Conservation (phyloP, 176 grass and related monocot genomes). For the Cenchrus americanus region DNA sequence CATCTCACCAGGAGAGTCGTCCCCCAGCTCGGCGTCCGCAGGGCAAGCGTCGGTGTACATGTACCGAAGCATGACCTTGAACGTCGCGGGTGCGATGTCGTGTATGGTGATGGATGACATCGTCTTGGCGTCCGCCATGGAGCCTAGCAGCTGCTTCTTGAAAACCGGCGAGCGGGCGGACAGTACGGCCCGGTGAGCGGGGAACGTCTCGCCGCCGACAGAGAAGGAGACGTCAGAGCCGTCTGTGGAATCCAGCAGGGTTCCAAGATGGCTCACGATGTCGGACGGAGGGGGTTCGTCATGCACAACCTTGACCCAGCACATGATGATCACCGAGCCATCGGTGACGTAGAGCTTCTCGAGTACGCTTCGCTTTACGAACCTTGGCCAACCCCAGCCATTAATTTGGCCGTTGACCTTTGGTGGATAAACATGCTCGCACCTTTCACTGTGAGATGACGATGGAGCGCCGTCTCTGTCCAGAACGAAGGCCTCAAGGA, state of each 20-base stretch:
- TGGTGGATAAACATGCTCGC: background rate
- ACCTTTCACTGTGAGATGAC: background rate
- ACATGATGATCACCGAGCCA: background rate
- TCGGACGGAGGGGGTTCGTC: background rate
- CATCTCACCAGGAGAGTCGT: background rate
- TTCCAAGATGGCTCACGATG: background rate
- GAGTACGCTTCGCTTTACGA: background rate
- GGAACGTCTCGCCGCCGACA: background rate
- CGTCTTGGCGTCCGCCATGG: conserved; percentile 14
- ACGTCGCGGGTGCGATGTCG: background rate
- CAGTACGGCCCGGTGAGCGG: background rate
- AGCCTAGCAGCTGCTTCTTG: conserved; percentile 15
- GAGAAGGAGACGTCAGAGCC: background rate
- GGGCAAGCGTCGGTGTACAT: conserved; percentile 23
- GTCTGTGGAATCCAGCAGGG: background rate
- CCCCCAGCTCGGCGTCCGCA: background rate
- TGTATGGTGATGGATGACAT: conserved; percentile 27
- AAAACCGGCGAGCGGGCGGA: conserved; percentile 37
- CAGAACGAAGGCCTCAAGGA: background rate
- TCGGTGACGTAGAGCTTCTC: background rate
- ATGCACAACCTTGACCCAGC: background rate
- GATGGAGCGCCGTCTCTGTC: background rate
- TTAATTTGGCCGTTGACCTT: no score
- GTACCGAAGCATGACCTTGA: conserved; percentile 47
- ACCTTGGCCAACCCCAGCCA: background rate